Base-by-base conservation (phyloP, 164 flowering plant genomes). In the Taxillus chinensis region DNA sequence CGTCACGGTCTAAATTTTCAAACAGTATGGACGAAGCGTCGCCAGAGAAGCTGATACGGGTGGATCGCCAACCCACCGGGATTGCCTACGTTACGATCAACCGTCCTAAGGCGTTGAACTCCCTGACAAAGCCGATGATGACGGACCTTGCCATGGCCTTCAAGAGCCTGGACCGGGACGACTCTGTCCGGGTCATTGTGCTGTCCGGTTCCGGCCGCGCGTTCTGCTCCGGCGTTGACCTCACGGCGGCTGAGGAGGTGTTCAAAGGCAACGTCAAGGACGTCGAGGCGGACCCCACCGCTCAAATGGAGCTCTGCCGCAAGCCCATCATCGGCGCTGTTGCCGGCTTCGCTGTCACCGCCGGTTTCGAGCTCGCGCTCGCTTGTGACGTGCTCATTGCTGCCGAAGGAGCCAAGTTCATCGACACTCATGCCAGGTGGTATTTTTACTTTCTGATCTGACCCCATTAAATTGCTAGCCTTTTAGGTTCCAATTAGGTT, bases 221-320 rank as follows among this genome's bases (percentile, higher is more conserved):
- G 0, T 92, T 92, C 69, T 87, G 95, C 74, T 86, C 96, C 27
- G 98, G 96, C 13, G 84, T 92, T 9, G 98, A 89, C 70, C 69
- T 92, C 59, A 89, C 90, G 61, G 79, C 87, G 38, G 98, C 96
- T 9, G 91, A 85, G 77, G 87, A 80, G n/a, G 95, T 92, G 41
- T 89, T 92, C 66, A 92, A 92, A 62, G 98, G 96, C 2, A 90
- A 92, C 58, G 95, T 92, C 11, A 83, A 79, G 76, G 86, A 92
- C 64, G 56, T 58, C 63, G 95, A 89, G 68, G 58, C 71, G 16
- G 93, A 92, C 68, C 80, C 88, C 0, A 89, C 90, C 49, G 77
- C 52, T 7, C 98, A 89, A 71, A 92, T 92, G 96, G 96, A 92
- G 73, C 71, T 51, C 39, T 92, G 96, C 66, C 74, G 71, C 68